These are phyloP conservation scores for Brasilioporus rufonigricans DNA, from an alignment of 768 basidiomycete genomes.

Conservation along the genomic window DNA sequence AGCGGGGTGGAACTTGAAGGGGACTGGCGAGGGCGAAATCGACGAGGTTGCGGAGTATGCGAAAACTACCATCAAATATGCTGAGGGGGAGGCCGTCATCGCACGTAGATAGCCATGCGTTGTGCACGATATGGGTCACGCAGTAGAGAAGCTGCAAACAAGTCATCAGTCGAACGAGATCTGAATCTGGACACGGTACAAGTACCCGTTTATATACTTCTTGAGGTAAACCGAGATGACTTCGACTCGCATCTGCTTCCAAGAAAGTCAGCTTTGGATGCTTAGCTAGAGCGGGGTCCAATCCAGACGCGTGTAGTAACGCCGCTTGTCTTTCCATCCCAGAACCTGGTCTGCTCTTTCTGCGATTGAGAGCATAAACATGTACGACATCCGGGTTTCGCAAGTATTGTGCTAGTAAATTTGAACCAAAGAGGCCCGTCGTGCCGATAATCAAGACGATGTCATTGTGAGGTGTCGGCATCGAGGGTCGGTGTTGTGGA, in stretches of 20 bases:
- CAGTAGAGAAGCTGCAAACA: constrained; percentile 17
- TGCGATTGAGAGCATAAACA: constrained; percentile 33
- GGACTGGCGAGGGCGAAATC: constrained; percentile 37
- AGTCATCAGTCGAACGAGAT: not conserved
- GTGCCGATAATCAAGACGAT: constrained; percentile 35
- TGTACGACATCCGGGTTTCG: constrained; percentile 6
- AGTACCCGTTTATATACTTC: constrained; percentile 28
- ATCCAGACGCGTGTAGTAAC: constrained; percentile 30
- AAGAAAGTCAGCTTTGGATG: constrained; percentile 33
- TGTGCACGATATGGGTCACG: constrained; percentile 40
- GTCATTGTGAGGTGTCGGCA: not conserved
- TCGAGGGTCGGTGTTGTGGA: constrained; percentile 7
- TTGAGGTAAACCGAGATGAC: constrained; percentile 26
- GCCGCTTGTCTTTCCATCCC: constrained; percentile 26
- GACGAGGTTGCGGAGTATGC: constrained; percentile 30
- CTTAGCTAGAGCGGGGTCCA: constrained; percentile 27
- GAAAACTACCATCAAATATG: constrained; percentile 9
- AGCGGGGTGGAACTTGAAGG: constrained; percentile 22
- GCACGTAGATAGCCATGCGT: constrained; percentile 18
- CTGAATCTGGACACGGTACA: not conserved
- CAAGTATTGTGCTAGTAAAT: constrained; percentile 26
- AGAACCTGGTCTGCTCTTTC: constrained; percentile 11
- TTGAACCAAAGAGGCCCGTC: constrained; percentile 33
- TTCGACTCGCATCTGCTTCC: constrained; percentile 26
- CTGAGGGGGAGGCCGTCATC: constrained; percentile 3